These are phyloP conservation scores for Dalbergia cochinchinensis DNA, from an alignment of 306 rosid species.

Conservation along the genomic window DNA sequence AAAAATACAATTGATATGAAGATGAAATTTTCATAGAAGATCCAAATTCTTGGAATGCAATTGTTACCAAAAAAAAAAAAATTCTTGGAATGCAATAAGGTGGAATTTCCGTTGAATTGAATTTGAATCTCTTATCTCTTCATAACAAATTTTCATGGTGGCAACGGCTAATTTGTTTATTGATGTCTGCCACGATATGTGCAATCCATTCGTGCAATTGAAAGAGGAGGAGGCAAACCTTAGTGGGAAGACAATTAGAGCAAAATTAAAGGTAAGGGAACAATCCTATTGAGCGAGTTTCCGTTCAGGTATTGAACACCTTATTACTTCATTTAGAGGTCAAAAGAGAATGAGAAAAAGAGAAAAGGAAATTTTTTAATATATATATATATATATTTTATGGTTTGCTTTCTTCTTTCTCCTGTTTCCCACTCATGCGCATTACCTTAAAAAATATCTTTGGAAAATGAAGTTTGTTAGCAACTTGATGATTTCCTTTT, in stretches of 20 bases:
- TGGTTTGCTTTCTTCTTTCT: conserved; percentile 5
- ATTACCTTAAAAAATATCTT: conserved; percentile 14
- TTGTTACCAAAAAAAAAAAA: too few species aligned
- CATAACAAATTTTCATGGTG: conserved; percentile 37
- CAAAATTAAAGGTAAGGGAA: conserved; percentile 24
- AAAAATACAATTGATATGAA: too few species aligned
- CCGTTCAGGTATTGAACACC: conserved; percentile 22
- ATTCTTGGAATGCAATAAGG: too few species aligned
- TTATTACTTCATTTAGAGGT: neutral
- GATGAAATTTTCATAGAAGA: too few species aligned
- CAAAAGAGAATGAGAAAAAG: conserved; percentile 22
- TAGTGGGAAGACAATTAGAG: conserved; percentile 50
- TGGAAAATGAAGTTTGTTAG: neutral
- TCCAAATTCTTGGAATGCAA: too few species aligned
- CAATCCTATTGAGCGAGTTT: conserved; percentile 16
- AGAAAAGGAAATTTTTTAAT: neutral
- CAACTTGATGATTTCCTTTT: conserved; percentile 1
- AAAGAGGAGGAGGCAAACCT: conserved; percentile 45
- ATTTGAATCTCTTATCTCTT: conserved; percentile 31
- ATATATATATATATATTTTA: too few species aligned
- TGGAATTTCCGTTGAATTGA: conserved; percentile 37
- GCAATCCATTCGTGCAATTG: conserved; percentile 49
- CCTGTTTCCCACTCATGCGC: conserved; percentile 10
- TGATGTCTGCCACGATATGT: conserved; percentile 55
- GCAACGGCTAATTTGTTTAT: conserved; percentile 5